Percentiles rank a stretch among this genome's conserved stretches.
phyloP scores from a whole-genome alignment of 2,329 filamentous ascomycete species.

The Stagonosporopsis chrysanthemi region DNA sequence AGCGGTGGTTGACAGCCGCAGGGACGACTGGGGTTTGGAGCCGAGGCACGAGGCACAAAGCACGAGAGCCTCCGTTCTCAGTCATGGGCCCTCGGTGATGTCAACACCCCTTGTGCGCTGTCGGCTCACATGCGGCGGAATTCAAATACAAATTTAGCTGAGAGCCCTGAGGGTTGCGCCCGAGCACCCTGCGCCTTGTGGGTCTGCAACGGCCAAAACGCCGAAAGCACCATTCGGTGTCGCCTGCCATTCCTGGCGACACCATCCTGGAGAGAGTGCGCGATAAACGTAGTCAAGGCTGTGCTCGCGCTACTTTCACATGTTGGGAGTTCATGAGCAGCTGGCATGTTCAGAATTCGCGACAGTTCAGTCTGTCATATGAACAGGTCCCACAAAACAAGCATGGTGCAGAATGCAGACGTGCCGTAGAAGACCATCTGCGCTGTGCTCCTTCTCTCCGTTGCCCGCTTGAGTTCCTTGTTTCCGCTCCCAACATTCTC shows the following conservation, averaged over 20 bases:
- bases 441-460: constrained; percentile 60
- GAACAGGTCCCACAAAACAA: constrained; percentile 59
- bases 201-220: constrained; percentile 24
- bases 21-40: constrained; percentile 21
- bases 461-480: constrained; percentile 86
- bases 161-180: constrained; percentile 4
- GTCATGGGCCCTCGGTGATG: constrained; percentile 23
- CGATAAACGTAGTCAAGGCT: constrained; percentile 16
- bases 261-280: constrained; percentile 21
- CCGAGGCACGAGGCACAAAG: constrained; percentile 30
- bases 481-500: constrained; percentile 91
- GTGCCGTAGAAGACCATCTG: constrained; percentile 59
- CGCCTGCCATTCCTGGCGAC: constrained; percentile 29
- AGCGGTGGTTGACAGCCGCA: constrained; percentile 18
- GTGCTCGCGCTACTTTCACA: constrained; percentile 16
- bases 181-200: constrained; percentile 23
- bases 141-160: constrained; percentile 11
- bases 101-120: constrained; percentile 19
- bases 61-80: constrained; percentile 3
- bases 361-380: constrained; percentile 43
- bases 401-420: constrained; percentile 54
- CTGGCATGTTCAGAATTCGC: background rate
- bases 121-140: constrained; percentile 32
- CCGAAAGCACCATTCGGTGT: constrained; percentile 25
- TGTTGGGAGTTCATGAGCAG: constrained; percentile 16